Evolutionary conservation across 208 protist genomes (phyloP).

Genomic region (Trypanosoma platydactyli): DNA sequence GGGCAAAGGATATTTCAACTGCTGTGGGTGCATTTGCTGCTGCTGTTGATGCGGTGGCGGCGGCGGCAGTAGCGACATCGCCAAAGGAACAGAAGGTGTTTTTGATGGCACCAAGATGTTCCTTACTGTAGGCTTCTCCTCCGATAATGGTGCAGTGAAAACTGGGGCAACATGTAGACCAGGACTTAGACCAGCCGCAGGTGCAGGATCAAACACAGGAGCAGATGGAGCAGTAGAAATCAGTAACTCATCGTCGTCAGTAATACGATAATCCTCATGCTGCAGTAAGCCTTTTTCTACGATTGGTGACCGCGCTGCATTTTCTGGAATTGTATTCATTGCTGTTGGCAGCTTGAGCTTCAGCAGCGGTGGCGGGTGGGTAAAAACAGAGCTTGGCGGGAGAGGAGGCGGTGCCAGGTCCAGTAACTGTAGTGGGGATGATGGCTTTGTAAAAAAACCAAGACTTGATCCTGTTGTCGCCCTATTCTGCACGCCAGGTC

Average conservation of each 20-base stretch:
- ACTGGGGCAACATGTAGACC: too few relatives aligned
- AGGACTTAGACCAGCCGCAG: too few relatives aligned
- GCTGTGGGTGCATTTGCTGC: neutral
- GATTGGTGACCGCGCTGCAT: neutral
- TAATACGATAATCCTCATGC: constrained; percentile 15
- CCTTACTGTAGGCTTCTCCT: too few relatives aligned
- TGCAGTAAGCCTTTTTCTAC: neutral
- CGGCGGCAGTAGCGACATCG: constrained; percentile 1
- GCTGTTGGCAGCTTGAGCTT: constrained; percentile 13
- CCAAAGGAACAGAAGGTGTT: neutral
- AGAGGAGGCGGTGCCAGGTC: constrained; percentile 45
- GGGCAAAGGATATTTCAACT: neutral
- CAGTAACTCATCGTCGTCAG: constrained; percentile 1
- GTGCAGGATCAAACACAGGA: too few relatives aligned
- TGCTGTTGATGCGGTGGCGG: neutral
- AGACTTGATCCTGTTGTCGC: neutral
- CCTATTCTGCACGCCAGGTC: neutral
- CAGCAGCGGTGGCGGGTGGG: constrained; percentile 45
- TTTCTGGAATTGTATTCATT: neutral
- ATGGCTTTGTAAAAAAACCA: constrained; percentile 20
- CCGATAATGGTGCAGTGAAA: too few relatives aligned
- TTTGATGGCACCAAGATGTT: neutral
- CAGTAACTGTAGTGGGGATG: constrained; percentile 19
- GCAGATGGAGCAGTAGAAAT: neutral
- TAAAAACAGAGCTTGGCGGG: constrained; percentile 61